Evolutionary conservation across 1,139 yeast species (phyloP).

Genomic region (Debaryomyces fabryi): DNA sequence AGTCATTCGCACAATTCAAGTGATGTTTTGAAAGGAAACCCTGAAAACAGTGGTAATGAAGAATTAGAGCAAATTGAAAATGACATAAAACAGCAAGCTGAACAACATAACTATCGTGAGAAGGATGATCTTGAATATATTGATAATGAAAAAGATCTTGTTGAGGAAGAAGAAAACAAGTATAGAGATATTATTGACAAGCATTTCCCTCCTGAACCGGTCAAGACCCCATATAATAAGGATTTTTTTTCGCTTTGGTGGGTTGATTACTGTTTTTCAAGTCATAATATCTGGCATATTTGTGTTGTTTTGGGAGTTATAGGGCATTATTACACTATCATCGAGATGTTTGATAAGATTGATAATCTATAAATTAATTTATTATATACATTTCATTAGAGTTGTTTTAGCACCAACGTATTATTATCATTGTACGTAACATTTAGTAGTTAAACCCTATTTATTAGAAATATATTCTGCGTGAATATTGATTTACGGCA

Average conservation of each 20-base stretch:
- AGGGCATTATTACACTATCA: constrained; percentile 80
- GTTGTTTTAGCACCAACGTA: not conserved
- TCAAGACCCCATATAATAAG: constrained; percentile 40
- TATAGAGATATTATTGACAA: constrained; percentile 42
- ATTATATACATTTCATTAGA: not conserved
- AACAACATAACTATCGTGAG: constrained; percentile 3
- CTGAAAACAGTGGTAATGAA: constrained; percentile 47
- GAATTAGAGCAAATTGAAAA: constrained; percentile 47
- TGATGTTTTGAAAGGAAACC: constrained; percentile 40
- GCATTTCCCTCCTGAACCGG: constrained; percentile 60
- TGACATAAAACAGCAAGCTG: constrained; percentile 27
- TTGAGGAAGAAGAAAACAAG: constrained; percentile 23
- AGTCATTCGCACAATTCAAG: constrained; percentile 31
- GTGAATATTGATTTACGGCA: too few relatives aligned
- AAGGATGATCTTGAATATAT: constrained; percentile 5
- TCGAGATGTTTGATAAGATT: constrained; percentile 59
- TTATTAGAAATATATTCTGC: too few relatives aligned
- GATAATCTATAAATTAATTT: constrained; percentile 21
- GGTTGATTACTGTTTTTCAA: constrained; percentile 72
- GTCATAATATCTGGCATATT: constrained; percentile 94
- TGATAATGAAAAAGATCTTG: constrained; percentile 13
- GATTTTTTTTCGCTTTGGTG: constrained; percentile 77
- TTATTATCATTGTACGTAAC: not conserved
- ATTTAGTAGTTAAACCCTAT: too few relatives aligned
- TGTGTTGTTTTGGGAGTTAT: constrained; percentile 85